phyloP scores from a whole-genome alignment of 1,284 basidiomycete genomes.

The Ceratobasidium sp. region DNA sequence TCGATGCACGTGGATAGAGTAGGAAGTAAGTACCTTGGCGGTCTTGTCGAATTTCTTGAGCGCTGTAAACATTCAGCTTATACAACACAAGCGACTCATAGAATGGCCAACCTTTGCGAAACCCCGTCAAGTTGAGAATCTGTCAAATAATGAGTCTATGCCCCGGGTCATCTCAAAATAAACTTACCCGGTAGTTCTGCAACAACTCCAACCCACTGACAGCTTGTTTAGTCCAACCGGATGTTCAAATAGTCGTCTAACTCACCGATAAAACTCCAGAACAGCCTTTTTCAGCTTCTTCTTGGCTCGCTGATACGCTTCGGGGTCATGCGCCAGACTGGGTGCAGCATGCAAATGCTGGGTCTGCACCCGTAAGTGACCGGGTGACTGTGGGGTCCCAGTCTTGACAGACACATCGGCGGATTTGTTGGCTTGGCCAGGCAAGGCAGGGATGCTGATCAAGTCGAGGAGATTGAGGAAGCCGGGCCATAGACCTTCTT shows the following conservation, averaged over 20 bases:
- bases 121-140: conserved; percentile 88
- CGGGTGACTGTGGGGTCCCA: conserved; percentile 3
- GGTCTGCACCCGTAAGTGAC: not conserved
- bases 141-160: conserved; percentile 47
- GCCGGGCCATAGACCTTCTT: conserved; percentile 39
- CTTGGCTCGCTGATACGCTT: conserved; percentile 82
- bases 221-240: not conserved
- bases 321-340: conserved; percentile 59
- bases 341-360: not conserved
- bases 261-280: conserved; percentile 82
- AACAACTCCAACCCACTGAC: conserved; percentile 74
- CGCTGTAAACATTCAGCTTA: conserved; percentile 48
- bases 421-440: not conserved
- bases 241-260: conserved; percentile 37
- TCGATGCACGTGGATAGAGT: not conserved
- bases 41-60: conserved; percentile 94
- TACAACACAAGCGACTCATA: not conserved
- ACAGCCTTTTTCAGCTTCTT: conserved; percentile 82
- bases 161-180: not conserved
- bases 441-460: not conserved
- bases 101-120: conserved; percentile 66
- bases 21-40: conserved; percentile 60
- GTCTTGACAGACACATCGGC: conserved; percentile 32
- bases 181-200: conserved; percentile 82
- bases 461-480: conserved; percentile 37